Evolutionary conservation across 2,329 filamentous ascomycete genomes (phyloP).

Genomic region (Cercospora sp.): DNA sequence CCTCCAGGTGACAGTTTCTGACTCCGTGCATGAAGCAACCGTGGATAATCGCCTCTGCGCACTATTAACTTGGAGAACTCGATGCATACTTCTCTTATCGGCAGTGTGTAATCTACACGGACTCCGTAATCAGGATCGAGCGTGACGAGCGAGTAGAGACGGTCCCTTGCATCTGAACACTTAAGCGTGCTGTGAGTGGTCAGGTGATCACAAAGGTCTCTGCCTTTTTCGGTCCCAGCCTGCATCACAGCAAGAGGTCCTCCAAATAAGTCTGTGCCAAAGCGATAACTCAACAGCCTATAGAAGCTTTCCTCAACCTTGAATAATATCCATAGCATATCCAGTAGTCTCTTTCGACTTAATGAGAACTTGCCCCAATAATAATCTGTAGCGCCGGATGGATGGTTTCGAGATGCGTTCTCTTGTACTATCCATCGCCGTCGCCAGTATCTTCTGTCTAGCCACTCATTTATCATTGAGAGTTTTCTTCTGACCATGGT

Average conservation of each 20-base stretch:
- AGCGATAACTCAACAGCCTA: too few relatives aligned
- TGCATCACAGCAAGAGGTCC: neutral
- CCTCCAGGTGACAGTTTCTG: too few relatives aligned
- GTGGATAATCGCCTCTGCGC: too few relatives aligned
- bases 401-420: neutral
- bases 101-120: neutral
- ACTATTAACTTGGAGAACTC: neutral
- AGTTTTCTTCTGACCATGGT: neutral
- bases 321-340: too few relatives aligned
- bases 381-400: neutral
- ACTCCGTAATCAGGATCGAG: neutral
- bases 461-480: neutral
- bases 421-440: neutral
- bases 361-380: too few relatives aligned
- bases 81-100: neutral
- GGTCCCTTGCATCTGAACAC: neutral
- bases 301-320: too few relatives aligned
- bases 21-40: too few relatives aligned
- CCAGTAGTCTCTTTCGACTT: too few relatives aligned
- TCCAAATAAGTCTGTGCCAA: too few relatives aligned
- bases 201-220: neutral
- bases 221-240: neutral
- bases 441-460: neutral
- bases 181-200: too few relatives aligned
- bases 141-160: neutral